phyloP scores from a whole-genome alignment of 768 basidiomycete species.

The Boletus sp. region DNA sequence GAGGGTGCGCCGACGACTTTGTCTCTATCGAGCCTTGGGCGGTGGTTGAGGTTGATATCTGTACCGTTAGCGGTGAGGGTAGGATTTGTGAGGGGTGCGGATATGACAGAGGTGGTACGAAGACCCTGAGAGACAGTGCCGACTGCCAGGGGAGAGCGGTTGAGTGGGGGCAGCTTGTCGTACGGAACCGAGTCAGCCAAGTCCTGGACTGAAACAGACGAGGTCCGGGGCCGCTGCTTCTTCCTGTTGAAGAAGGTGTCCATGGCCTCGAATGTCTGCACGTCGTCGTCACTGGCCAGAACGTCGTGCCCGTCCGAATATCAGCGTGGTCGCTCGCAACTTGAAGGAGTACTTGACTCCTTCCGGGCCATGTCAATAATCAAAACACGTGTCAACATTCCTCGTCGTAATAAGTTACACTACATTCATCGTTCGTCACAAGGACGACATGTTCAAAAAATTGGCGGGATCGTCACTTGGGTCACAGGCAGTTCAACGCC shows the following conservation, averaged over 20 bases:
- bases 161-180: constrained; percentile 55
- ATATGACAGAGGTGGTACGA: constrained; percentile 48
- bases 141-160: constrained; percentile 60
- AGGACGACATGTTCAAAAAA: constrained; percentile 32
- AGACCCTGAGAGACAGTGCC: constrained; percentile 55
- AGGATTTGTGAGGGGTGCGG: constrained; percentile 83
- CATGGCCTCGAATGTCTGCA: constrained; percentile 40
- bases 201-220: constrained; percentile 60
- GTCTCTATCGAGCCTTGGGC: constrained; percentile 54
- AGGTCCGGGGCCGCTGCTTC: constrained; percentile 56
- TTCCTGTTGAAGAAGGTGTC: constrained; percentile 66
- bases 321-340: neutral
- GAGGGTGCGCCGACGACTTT: constrained; percentile 32
- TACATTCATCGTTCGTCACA: constrained; percentile 13
- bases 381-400: constrained; percentile 28
- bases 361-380: too few relatives aligned
- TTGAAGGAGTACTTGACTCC: too few relatives aligned
- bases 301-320: too few relatives aligned
- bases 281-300: constrained; percentile 12
- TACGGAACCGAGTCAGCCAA: constrained; percentile 73
- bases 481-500: constrained; percentile 30
- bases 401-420: neutral
- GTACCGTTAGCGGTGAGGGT: constrained; percentile 70
- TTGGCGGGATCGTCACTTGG: constrained; percentile 23
- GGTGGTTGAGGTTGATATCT: constrained; percentile 68